Percentiles rank a stretch among this genome's conserved stretches.
Evolutionary conservation across 2,329 filamentous ascomycete genomes (phyloP).

Genomic region (Pseudocercospora cruenta): DNA sequence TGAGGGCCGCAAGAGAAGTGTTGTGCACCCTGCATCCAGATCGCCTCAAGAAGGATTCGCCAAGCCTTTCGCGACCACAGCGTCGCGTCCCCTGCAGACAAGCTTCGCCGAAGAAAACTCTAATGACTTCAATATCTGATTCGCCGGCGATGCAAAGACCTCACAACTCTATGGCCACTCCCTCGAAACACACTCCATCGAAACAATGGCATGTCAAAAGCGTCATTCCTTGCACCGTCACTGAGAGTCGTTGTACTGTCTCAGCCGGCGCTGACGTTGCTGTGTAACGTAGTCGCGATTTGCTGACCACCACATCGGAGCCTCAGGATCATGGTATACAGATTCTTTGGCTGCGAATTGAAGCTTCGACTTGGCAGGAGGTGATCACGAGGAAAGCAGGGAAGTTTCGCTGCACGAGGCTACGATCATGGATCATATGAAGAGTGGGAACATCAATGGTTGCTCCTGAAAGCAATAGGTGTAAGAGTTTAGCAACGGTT

Average conservation of each 20-base stretch:
- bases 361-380: conserved; percentile 4
- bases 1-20: too few species aligned
- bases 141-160: background rate
- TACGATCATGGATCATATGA: too few species aligned
- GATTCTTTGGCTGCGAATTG: background rate
- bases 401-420: background rate
- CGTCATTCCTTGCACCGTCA: background rate
- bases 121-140: background rate
- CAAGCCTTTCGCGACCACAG: too few species aligned
- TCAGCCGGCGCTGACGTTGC: background rate
- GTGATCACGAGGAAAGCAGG: background rate
- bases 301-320: conserved; percentile 1
- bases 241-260: background rate
- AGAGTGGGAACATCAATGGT: too few species aligned
- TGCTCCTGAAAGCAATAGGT: too few species aligned
- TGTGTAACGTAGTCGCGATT: background rate
- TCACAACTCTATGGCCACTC: background rate
- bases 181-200: background rate
- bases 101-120: background rate
- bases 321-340: background rate
- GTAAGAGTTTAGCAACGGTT: too few species aligned
- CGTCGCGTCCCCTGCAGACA: background rate
- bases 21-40: background rate
- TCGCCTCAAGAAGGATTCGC: background rate
- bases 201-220: conserved; percentile 1